Percentiles rank a stretch among this genome's conserved stretches.
Evolutionary conservation across 805 yeast genomes (phyloP).

Genomic region (Helenozyma rhizophorensis): DNA sequence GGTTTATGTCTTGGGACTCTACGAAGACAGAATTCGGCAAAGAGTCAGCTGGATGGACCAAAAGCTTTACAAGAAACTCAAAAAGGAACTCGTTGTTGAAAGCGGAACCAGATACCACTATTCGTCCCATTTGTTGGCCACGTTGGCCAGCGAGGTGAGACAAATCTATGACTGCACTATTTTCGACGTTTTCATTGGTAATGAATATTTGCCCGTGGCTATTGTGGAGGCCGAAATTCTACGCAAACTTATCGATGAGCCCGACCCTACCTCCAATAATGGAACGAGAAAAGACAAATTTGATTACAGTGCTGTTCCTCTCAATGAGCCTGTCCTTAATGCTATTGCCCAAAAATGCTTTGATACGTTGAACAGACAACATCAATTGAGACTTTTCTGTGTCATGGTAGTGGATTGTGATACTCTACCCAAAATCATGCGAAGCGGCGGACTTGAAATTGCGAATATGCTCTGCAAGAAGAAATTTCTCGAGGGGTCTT

Average conservation of each 20-base stretch:
- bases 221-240: constrained; percentile 68
- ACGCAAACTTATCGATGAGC: constrained; percentile 32
- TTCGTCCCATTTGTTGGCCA: constrained; percentile 79
- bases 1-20: constrained; percentile 80
- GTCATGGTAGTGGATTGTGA: constrained; percentile 76
- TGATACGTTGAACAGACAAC: constrained; percentile 42
- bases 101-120: constrained; percentile 63
- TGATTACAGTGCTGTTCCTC: constrained; percentile 35
- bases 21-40: constrained; percentile 88
- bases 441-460: constrained; percentile 86
- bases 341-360: constrained; percentile 42
- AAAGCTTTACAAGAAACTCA: constrained; percentile 26
- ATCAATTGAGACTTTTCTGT: constrained; percentile 76
- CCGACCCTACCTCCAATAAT: constrained; percentile 15
- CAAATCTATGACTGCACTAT: constrained; percentile 87
- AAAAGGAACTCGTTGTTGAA: constrained; percentile 30
- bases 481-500: constrained; percentile 70
- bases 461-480: constrained; percentile 85
- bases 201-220: constrained; percentile 79
- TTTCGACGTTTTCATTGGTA: constrained; percentile 75
- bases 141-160: constrained; percentile 75
- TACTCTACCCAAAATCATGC: constrained; percentile 74
- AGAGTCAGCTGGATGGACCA: constrained; percentile 63
- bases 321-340: constrained; percentile 40
- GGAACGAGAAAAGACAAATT: constrained; percentile 13